Conservation (phyloP, 2,329 filamentous ascomycete genomes). For the Taxawa tesnikishii region DNA sequence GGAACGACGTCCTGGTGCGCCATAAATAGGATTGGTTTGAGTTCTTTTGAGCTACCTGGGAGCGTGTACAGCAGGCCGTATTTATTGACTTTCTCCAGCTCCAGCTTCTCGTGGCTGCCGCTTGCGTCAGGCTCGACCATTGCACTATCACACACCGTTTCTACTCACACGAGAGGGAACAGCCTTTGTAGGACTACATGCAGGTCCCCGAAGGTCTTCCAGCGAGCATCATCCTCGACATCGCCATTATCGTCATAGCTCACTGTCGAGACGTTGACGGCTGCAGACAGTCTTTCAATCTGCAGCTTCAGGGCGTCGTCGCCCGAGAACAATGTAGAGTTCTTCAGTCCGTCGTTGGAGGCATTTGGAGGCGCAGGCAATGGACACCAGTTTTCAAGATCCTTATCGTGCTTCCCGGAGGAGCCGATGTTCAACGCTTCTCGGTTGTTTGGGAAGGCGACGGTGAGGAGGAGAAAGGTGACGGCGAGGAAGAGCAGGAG, state of each 20-base stretch:
- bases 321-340: neutral
- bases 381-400: slow-evolving; percentile 4
- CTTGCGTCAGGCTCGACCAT: neutral
- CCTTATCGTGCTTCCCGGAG: neutral
- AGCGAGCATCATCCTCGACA: slow-evolving; percentile 44
- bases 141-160: neutral
- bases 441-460: neutral
- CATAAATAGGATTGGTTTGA: slow-evolving; percentile 48
- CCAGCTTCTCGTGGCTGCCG: slow-evolving; percentile 26
- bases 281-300: slow-evolving; percentile 27
- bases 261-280: slow-evolving; percentile 43
- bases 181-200: slow-evolving; percentile 35
- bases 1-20: slow-evolving; percentile 56
- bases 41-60: slow-evolving; percentile 34
- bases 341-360: neutral
- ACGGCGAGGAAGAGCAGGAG: slow-evolving; percentile 4
- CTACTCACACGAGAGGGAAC: slow-evolving; percentile 34
- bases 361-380: neutral
- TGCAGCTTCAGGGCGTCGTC: slow-evolving; percentile 5
- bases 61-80: slow-evolving; percentile 49
- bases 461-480: slow-evolving; percentile 2
- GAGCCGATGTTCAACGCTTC: slow-evolving; percentile 2
- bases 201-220: slow-evolving; percentile 46
- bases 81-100: slow-evolving; percentile 44
- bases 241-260: slow-evolving; percentile 43